A percentile compares a stretch with the other conserved stretches of the same genome.
Evolutionary conservation across 2,329 filamentous ascomycete species (phyloP).

Genomic region (Dryadomyces quercus-mongolicae): DNA sequence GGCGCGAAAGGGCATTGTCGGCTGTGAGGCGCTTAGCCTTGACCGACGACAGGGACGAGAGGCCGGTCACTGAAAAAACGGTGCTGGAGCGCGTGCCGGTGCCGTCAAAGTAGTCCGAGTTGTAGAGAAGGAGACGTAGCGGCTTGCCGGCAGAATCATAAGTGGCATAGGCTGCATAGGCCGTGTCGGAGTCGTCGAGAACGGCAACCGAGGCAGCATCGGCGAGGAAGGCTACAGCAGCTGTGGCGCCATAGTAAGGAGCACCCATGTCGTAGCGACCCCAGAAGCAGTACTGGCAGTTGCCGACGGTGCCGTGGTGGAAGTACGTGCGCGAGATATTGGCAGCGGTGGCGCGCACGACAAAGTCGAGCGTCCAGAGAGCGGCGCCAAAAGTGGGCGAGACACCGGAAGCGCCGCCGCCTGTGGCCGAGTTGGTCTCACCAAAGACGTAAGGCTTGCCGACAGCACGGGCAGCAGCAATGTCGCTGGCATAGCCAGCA

Average conservation of each 20-base stretch:
- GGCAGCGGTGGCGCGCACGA: slow-evolving; percentile 16
- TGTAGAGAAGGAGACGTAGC: slow-evolving; percentile 29
- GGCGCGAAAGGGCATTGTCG: slow-evolving; percentile 26
- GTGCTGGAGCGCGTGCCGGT: slow-evolving; percentile 22
- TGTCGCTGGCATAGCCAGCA: slow-evolving; percentile 9
- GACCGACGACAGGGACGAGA: slow-evolving; percentile 14
- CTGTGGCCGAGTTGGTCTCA: slow-evolving; percentile 28
- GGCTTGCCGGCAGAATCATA: slow-evolving; percentile 25
- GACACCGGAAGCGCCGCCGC: slow-evolving; percentile 25
- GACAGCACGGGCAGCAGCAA: slow-evolving; percentile 7
- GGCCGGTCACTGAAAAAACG: slow-evolving; percentile 28
- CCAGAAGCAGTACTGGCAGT: slow-evolving; percentile 38
- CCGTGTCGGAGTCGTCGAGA: slow-evolving; percentile 26
- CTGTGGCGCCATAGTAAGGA: slow-evolving; percentile 39
- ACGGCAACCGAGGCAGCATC: slow-evolving; percentile 26
- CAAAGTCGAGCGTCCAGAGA: slow-evolving; percentile 31
- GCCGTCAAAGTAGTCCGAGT: slow-evolving; percentile 29
- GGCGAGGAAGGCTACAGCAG: slow-evolving; percentile 21
- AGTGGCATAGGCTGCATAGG: slow-evolving; percentile 33
- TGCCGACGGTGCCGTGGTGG: slow-evolving; percentile 38
- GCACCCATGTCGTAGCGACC: slow-evolving; percentile 34
- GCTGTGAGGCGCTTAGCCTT: slow-evolving; percentile 32
- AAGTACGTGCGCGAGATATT: slow-evolving; percentile 20
- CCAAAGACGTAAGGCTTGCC: slow-evolving; percentile 34
- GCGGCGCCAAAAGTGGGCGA: slow-evolving; percentile 31